Evolutionary conservation across 495 filamentous ascomycete genomes (phyloP).

Genomic region (Podospora sp.): DNA sequence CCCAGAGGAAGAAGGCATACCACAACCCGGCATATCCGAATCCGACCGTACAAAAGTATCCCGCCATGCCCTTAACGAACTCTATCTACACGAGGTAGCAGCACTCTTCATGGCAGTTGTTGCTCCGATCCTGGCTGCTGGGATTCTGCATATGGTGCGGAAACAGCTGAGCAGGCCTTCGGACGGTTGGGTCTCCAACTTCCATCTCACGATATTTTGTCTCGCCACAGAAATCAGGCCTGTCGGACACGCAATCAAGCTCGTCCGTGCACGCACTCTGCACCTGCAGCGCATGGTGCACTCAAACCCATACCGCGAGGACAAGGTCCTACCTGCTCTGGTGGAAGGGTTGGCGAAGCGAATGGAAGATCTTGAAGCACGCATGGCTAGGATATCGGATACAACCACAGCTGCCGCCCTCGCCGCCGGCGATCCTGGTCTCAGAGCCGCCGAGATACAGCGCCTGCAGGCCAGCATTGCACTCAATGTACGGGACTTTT

Average conservation of each 20-base stretch:
- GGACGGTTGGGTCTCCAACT: conserved; percentile 85
- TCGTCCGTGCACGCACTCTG: conserved; percentile 77
- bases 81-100: conserved; percentile 71
- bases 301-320: conserved; percentile 50
- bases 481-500: conserved; percentile 60
- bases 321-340: conserved; percentile 46
- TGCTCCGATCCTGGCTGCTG: conserved; percentile 75
- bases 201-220: conserved; percentile 92
- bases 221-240: conserved; percentile 85
- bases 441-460: conserved; percentile 15
- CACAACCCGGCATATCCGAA: neutral
- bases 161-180: conserved; percentile 76
- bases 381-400: conserved; percentile 26
- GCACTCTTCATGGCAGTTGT: conserved; percentile 80
- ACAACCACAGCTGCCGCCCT: neutral
- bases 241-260: conserved; percentile 74
- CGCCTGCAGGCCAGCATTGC: conserved; percentile 46
- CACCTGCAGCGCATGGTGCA: conserved; percentile 76
- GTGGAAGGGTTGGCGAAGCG: conserved; percentile 62
- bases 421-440: neutral
- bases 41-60: conserved; percentile 15
- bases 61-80: conserved; percentile 57
- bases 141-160: conserved; percentile 75
- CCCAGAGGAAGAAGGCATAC: conserved; percentile 38
- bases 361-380: conserved; percentile 71